Percentiles rank a stretch among this genome's conserved stretches.
Evolutionary conservation across 768 basidiomycete species (phyloP).

Genomic region (Hygrophorus russula): DNA sequence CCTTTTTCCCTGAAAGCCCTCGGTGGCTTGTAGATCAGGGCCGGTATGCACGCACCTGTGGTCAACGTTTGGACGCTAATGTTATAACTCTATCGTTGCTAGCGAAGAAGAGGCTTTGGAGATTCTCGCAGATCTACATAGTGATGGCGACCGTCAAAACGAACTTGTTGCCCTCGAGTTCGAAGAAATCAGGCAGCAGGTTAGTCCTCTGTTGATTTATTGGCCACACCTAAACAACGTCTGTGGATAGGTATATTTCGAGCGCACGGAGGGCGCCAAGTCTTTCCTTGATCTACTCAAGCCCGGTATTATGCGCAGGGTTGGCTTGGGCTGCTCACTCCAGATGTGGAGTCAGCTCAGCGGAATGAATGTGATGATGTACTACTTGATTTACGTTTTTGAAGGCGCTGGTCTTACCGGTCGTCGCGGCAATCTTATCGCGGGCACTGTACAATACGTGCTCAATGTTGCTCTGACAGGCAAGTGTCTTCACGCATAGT

Average conservation of each 20-base stretch:
- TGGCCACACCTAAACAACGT: background rate
- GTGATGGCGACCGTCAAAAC: constrained; percentile 42
- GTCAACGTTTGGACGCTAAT: too few relatives aligned
- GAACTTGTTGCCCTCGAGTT: constrained; percentile 61
- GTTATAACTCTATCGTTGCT: background rate
- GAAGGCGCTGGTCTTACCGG: constrained; percentile 70
- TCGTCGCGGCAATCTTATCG: constrained; percentile 62
- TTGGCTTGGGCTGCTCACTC: constrained; percentile 54
- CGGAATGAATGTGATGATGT: constrained; percentile 82
- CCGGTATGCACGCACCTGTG: constrained; percentile 19
- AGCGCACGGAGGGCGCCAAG: constrained; percentile 61
- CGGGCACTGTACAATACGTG: constrained; percentile 57
- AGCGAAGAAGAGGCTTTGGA: constrained; percentile 55
- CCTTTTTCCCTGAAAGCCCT: constrained; percentile 57
- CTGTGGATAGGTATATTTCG: constrained; percentile 31
- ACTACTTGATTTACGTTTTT: constrained; percentile 63
- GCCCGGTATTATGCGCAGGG: constrained; percentile 57
- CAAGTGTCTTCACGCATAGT: constrained; percentile 6
- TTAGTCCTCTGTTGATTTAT: constrained; percentile 2
- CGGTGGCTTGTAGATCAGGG: constrained; percentile 60
- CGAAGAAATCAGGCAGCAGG: constrained; percentile 51
- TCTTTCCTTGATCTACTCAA: constrained; percentile 58
- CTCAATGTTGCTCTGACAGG: constrained; percentile 33
- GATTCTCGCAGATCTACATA: constrained; percentile 68
- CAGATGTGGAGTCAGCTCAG: constrained; percentile 76